Percentiles rank a stretch among this genome's conserved stretches.
phyloP scores from a whole-genome alignment of 352 stramenopile genomes.

The Phytophthora pini region DNA sequence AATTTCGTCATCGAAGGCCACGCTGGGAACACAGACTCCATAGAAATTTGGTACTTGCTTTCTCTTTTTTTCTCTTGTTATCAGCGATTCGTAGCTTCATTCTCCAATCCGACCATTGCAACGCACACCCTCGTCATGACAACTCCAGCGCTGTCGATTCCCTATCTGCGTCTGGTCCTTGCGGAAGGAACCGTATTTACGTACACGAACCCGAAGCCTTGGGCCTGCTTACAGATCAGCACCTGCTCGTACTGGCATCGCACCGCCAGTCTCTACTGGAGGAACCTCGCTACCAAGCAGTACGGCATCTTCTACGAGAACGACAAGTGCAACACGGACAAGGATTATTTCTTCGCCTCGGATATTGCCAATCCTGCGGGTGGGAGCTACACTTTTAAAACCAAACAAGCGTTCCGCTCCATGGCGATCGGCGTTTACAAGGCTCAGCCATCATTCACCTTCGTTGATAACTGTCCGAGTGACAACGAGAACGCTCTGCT shows the following conservation, averaged over 20 bases:
- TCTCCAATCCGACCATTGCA: background rate
- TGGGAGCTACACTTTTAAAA: constrained; percentile 4
- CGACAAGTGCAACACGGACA: constrained; percentile 6
- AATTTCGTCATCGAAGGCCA: no score
- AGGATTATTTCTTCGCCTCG: constrained; percentile 12
- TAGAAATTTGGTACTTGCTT: no score
- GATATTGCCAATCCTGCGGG: background rate
- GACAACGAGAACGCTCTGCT: background rate
- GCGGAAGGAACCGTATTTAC: background rate
- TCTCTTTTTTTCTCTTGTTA: no score
- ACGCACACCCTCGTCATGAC: background rate
- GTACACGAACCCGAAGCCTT: constrained; percentile 7
- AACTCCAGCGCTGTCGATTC: background rate
- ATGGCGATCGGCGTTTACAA: constrained; percentile 11
- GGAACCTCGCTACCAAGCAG: constrained; percentile 7
- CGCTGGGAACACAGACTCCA: no score
- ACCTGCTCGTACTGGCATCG: constrained; percentile 15
- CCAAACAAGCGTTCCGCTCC: constrained; percentile 2
- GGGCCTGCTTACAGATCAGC: constrained; percentile 15
- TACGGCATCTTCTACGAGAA: constrained; percentile 18
- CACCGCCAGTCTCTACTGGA: constrained; percentile 5
- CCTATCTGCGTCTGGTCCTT: constrained; percentile 5
- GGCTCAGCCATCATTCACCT: background rate
- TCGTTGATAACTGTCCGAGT: constrained; percentile 11
- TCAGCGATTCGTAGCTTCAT: background rate